Conservation (phyloP, 495 filamentous ascomycete species). For the Talaromyces borbonicus region DNA sequence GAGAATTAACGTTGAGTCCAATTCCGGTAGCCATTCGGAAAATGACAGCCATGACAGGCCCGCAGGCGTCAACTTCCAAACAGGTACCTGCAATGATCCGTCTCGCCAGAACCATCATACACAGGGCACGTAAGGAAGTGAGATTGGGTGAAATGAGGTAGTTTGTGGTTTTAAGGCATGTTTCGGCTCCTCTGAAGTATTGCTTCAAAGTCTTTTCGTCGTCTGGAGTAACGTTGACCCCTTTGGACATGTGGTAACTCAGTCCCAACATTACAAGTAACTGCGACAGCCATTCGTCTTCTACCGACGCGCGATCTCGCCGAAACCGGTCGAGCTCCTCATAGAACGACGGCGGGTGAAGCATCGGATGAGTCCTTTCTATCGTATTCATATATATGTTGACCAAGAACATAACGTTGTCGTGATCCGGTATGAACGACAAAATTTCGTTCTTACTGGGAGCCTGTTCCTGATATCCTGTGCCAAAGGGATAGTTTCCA, state of each 20-base stretch:
- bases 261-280: slow-evolving; percentile 5
- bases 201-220: background rate
- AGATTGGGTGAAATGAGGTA: background rate
- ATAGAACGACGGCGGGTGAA: slow-evolving; percentile 4
- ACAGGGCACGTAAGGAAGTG: slow-evolving; percentile 4
- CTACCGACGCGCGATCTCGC: background rate
- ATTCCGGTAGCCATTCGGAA: slow-evolving; percentile 1
- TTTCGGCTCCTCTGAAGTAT: slow-evolving; percentile 6
- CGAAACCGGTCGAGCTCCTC: slow-evolving; percentile 3
- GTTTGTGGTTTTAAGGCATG: slow-evolving; percentile 2
- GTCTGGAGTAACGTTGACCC: background rate
- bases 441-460: slow-evolving; percentile 3
- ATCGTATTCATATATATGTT: slow-evolving; percentile 5
- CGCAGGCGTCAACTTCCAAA: slow-evolving; percentile 2
- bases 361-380: slow-evolving; percentile 3
- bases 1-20: slow-evolving; percentile 3
- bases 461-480: background rate
- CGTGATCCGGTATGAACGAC: background rate
- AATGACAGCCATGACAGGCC: background rate
- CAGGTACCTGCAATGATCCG: background rate
- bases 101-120: slow-evolving; percentile 7
- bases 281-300: slow-evolving; percentile 4
- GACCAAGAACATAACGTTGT: background rate
- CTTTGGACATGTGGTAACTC: background rate
- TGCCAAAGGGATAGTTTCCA: slow-evolving; percentile 2